Evolutionary conservation across 2,329 filamentous ascomycete genomes (phyloP).

Genomic region (Fusarium humuli): DNA sequence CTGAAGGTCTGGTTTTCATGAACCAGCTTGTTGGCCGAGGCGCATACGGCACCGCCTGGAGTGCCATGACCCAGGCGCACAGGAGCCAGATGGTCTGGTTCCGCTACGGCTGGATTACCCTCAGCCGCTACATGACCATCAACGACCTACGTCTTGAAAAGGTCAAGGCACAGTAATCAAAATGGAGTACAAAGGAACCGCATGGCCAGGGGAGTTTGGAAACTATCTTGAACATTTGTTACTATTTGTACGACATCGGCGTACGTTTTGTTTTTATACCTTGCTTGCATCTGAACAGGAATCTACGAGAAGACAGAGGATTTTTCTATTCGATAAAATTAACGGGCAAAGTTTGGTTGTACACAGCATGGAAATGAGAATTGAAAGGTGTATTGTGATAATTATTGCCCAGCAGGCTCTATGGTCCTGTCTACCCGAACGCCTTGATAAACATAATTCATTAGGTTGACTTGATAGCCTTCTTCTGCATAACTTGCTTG

Average conservation of each 20-base stretch:
- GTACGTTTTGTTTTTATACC: slow-evolving; percentile 17
- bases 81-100: slow-evolving; percentile 99
- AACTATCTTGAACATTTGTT: slow-evolving; percentile 15
- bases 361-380: neutral
- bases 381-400: slow-evolving; percentile 5
- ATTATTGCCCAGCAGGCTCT: neutral
- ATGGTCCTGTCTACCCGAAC: slow-evolving; percentile 9
- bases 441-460: slow-evolving; percentile 6
- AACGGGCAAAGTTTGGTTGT: neutral
- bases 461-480: slow-evolving; percentile 36
- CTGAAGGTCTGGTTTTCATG: slow-evolving; percentile 74
- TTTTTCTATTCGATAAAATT: neutral
- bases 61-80: slow-evolving; percentile 90
- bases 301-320: slow-evolving; percentile 5
- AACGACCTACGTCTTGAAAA: slow-evolving; percentile 80
- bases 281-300: slow-evolving; percentile 3
- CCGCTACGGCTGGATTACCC: slow-evolving; percentile 90
- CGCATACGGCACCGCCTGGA: slow-evolving; percentile 71
- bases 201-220: slow-evolving; percentile 32
- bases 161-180: slow-evolving; percentile 36
- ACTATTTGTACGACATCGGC: slow-evolving; percentile 9
- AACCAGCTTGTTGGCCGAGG: slow-evolving; percentile 73
- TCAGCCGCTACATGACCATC: slow-evolving; percentile 94
- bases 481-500: slow-evolving; percentile 45
- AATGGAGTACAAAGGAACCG: slow-evolving; percentile 8